Conservation (phyloP, 768 basidiomycete species). For the Termitomyces sp. region DNA sequence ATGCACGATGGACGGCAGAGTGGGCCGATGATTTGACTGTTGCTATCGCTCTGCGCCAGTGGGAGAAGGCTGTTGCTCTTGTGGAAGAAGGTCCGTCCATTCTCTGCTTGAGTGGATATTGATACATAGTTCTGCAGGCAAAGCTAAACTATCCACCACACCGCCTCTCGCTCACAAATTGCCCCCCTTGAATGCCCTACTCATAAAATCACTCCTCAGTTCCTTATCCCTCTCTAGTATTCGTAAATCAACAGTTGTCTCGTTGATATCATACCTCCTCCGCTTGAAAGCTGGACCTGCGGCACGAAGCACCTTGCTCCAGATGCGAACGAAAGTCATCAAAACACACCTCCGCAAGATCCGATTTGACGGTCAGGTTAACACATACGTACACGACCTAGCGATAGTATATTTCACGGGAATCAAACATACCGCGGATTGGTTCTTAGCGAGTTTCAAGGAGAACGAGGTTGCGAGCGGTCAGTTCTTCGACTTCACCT, state of each 20-base stretch:
- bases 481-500: conserved; percentile 35
- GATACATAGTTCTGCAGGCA: conserved; percentile 35
- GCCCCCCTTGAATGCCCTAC: conserved; percentile 56
- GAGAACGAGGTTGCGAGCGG: conserved; percentile 94
- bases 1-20: conserved; percentile 84
- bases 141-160: conserved; percentile 53
- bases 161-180: conserved; percentile 59
- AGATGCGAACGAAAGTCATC: conserved; percentile 73
- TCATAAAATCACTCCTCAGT: conserved; percentile 67
- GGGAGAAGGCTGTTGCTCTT: conserved; percentile 81
- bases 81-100: conserved; percentile 72
- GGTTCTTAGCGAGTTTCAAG: conserved; percentile 94
- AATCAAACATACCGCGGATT: conserved; percentile 96
- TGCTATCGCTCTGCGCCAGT: conserved; percentile 83
- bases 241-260: conserved; percentile 71
- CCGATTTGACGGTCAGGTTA: conserved; percentile 84
- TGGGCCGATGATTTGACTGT: conserved; percentile 92
- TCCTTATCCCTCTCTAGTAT: conserved; percentile 74
- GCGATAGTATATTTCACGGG: conserved; percentile 89
- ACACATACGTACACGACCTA: conserved; percentile 81
- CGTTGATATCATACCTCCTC: conserved; percentile 66
- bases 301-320: conserved; percentile 80
- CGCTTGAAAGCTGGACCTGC: conserved; percentile 74
- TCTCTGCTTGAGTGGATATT: background rate
- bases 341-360: conserved; percentile 80